These are phyloP conservation scores for Panus rudis DNA, from an alignment of 768 basidiomycete genomes.

Conservation along the genomic window DNA sequence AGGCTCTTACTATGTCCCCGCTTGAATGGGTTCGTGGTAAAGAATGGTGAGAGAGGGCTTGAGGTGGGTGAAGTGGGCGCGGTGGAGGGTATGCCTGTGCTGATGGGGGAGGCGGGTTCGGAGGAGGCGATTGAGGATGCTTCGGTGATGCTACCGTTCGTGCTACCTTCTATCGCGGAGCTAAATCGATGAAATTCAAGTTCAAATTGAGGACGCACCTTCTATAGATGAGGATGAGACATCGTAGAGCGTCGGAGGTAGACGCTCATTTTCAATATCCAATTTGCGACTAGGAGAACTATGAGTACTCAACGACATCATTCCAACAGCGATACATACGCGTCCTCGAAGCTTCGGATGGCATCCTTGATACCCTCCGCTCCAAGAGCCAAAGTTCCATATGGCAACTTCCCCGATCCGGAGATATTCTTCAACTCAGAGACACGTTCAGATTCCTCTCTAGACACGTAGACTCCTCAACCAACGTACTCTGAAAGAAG, in stretches of 20 bases:
- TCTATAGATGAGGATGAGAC: slow-evolving; percentile 57
- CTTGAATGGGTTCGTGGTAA: slow-evolving; percentile 42
- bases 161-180: too few species aligned
- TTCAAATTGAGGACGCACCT: slow-evolving; percentile 22
- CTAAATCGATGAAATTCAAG: slow-evolving; percentile 23
- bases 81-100: slow-evolving; percentile 11
- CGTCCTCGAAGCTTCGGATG: slow-evolving; percentile 90
- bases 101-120: slow-evolving; percentile 22
- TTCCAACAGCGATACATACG: too few species aligned
- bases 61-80: slow-evolving; percentile 38
- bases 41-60: slow-evolving; percentile 35
- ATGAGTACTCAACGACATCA: neutral
- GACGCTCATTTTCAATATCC: slow-evolving; percentile 97
- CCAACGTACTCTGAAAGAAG: neutral
- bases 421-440: slow-evolving; percentile 92
- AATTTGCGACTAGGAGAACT: slow-evolving; percentile 67
- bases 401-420: slow-evolving; percentile 72
- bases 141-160: too few species aligned
- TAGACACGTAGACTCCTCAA: slow-evolving; percentile 25
- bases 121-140: slow-evolving; percentile 25
- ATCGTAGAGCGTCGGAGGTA: slow-evolving; percentile 92
- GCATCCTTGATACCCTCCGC: slow-evolving; percentile 94
- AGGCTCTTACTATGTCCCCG: slow-evolving; percentile 71
- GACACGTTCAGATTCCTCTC: slow-evolving; percentile 96
- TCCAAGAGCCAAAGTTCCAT: slow-evolving; percentile 77